Evolutionary conservation across 805 yeast species (phyloP), one percentile per base, ranked within the genome.

Genomic region (Candida montana): DNA sequence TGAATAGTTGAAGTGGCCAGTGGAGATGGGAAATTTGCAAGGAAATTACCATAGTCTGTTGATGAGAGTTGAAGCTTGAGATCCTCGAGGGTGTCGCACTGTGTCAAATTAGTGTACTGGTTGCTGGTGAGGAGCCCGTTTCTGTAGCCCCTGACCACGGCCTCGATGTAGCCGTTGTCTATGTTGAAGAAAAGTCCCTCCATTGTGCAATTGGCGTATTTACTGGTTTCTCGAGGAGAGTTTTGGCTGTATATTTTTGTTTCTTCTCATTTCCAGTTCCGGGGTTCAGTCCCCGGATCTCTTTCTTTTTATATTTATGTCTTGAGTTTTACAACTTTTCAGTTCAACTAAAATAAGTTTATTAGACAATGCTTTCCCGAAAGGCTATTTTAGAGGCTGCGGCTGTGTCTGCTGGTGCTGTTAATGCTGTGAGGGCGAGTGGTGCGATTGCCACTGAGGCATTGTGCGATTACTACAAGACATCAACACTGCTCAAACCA

Each of bases 1-100:
- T 90, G 95, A 58, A 93, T 83, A n/a, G 81, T 71, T 8, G 90
- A 75, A 2, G 99, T 90, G 18, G 95, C 76, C 48, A 93, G 68
- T n/a, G 89, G 81, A 4, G 89, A 77, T 12, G 90, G 81, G 31
- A 85, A 82, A 49, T 88, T 84, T 21, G 95, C 74, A 45, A 93
- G 71, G 57, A 90, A 88, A 63, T 83, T 85, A 34, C 96, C 96
- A 66, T 93, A 93, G 59, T 95, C 99, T 10, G 99, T 91, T 32
- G 97, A 88, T 3, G 96, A 83, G 40, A 93, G 74, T 69, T 95
- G 99, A 42, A 95, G 71, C 65, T 89, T 91, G 58, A 95, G 72
- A 65, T 93, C 99, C 44, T 93, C 99, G 49, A 93, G 73, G 32
- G 85, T 79, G 56, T 95, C 99, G 67, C 99, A 95, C 63, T 93